These are phyloP conservation scores for Macrophomina tecta DNA, from an alignment of 2,329 filamentous ascomycete species.

Conservation along the genomic window DNA sequence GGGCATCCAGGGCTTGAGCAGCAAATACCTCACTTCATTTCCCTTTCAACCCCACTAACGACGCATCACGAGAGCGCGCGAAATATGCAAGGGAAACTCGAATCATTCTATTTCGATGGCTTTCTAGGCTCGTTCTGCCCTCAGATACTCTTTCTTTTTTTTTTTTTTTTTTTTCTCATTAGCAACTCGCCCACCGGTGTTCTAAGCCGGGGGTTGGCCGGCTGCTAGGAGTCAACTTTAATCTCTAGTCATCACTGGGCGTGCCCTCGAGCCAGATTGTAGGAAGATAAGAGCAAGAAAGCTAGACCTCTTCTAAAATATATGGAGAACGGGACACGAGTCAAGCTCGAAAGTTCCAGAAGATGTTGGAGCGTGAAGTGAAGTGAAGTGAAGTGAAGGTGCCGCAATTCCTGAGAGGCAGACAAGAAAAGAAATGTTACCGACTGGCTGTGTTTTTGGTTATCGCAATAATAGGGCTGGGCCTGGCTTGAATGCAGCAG, in stretches of 20 bases:
- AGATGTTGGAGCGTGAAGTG: background rate
- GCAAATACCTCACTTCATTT: background rate
- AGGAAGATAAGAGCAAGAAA: background rate
- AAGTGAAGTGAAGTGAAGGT: background rate
- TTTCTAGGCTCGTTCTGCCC: constrained; percentile 15
- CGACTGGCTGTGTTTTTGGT: background rate
- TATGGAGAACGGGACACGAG: background rate
- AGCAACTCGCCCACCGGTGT: background rate
- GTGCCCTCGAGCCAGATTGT: background rate
- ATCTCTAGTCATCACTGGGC: constrained; percentile 15
- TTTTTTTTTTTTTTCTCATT: background rate
- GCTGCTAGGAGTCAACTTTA: constrained; percentile 12
- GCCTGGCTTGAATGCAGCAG: too few species aligned
- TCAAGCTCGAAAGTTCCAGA: background rate
- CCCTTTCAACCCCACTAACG: background rate
- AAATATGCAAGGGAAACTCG: background rate
- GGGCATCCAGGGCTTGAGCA: too few species aligned
- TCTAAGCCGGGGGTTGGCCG: background rate
- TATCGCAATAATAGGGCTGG: too few species aligned
- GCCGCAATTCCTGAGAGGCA: background rate
- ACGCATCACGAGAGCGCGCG: background rate
- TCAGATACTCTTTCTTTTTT: background rate
- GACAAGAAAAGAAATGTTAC: background rate
- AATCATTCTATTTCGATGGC: background rate
- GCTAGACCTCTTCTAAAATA: background rate